A percentile compares a stretch with the other conserved stretches of the same genome.
Conservation (phyloP, 352 stramenopile species). For the Phytophthora citrophthora region DNA sequence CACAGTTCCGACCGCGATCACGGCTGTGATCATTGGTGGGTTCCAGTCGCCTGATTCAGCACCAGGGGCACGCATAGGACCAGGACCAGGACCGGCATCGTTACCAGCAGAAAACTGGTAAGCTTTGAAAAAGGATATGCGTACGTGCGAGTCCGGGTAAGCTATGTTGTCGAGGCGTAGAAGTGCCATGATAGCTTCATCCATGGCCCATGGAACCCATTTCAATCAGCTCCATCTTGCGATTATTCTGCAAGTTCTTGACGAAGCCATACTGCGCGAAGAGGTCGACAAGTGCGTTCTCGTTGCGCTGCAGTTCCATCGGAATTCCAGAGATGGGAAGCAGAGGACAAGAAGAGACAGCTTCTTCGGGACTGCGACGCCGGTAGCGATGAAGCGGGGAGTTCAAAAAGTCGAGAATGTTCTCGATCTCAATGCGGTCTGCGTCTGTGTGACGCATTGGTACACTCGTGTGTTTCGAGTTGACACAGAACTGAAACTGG, state of each 20-base stretch:
- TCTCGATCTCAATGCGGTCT: conserved; percentile 45
- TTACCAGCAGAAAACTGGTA: conserved; percentile 43
- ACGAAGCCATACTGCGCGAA: conserved; percentile 78
- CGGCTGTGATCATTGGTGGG: conserved; percentile 49
- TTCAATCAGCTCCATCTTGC: conserved; percentile 80
- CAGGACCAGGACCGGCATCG: conserved; percentile 9
- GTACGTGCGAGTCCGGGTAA: conserved; percentile 77
- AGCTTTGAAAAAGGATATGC: conserved; percentile 83
- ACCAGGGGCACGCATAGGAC: conserved; percentile 33
- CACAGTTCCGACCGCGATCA: conserved; percentile 61
- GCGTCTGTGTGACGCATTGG: conserved; percentile 71
- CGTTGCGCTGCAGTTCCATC: conserved; percentile 64
- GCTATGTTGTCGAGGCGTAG: conserved; percentile 72
- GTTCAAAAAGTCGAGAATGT: conserved; percentile 77
- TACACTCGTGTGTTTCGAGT: conserved; percentile 79
- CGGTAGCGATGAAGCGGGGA: conserved; percentile 84
- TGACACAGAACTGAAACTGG: conserved; percentile 26
- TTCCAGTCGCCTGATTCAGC: conserved; percentile 36
- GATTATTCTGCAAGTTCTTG: conserved; percentile 79
- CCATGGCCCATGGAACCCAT: conserved; percentile 56
- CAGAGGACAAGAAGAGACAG: conserved; percentile 62
- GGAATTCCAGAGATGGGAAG: conserved; percentile 83
- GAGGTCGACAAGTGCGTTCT: conserved; percentile 64
- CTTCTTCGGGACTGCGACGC: conserved; percentile 65
- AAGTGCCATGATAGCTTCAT: conserved; percentile 79